Evolutionary conservation across 75 land plant species (phyloP), one percentile per base, ranked within the genome.

Genomic region (Pinus tabuliformis): DNA sequence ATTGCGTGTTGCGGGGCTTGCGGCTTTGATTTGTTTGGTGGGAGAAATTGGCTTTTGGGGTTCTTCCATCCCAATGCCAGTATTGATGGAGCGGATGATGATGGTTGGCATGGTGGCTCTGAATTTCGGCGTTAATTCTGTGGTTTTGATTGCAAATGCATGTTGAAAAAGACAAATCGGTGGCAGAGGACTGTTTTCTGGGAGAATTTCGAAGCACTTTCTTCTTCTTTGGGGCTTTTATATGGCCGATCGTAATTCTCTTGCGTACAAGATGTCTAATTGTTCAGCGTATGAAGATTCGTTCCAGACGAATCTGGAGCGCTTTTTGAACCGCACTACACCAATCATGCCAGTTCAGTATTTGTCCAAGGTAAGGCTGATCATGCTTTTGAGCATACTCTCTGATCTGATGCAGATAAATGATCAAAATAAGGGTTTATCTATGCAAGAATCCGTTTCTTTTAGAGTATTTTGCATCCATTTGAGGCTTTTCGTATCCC

Each of bases 291-390:
- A 42, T 45, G 72, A 68, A 58, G 65, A 16, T 49, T 71, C 80
- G 7, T 56, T 18, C 4, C 62, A 37, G 60, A 76, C 85, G 5
- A 83, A 83, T 60, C 78, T 83, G 57, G 76, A 76, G 56, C 33
- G 84, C 18, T 76, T 83, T 63, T 58, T 83, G 84, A 60, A 77
- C 2, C 37, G 56, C 21, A 83, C 84, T n/a, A 82, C 84, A 17
- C 85, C 85, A n/a, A 45, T 56, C 36, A 59, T 81, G 30, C 33
- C 49, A 16, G 57, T 68, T 14, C 85, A 83, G 18, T 58, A 68
- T 62, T 73, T 82, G 17, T 85, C 70, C 75, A 83, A 81, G 85
- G 85, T 82, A 81, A 26, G 8, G 79, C 9, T 4, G n/a, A 39
- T 42, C 2, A n/a, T 1, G 20, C 12, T 8, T 39, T 39, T 42